Evolutionary conservation across 306 rosid genomes (phyloP).

Genomic region (Quercus mongolica): DNA sequence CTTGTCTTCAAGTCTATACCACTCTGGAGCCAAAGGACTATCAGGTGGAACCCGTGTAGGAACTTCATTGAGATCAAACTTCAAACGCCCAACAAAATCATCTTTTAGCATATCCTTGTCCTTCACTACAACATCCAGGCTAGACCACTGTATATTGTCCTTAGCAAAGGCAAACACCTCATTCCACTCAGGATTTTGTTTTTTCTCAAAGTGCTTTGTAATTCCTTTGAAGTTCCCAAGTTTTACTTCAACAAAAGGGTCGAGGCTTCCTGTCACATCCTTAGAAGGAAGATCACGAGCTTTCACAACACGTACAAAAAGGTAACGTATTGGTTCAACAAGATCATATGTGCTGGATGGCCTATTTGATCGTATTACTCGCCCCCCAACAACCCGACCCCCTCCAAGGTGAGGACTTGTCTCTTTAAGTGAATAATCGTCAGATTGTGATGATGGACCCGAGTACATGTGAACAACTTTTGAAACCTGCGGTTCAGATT

Average conservation of each 20-base stretch:
- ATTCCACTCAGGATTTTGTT: conserved; percentile 81
- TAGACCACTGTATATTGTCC: conserved; percentile 49
- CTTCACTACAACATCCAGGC: conserved; percentile 65
- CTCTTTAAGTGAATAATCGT: conserved; percentile 64
- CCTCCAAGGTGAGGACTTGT: conserved; percentile 92
- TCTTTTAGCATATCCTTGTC: conserved; percentile 68
- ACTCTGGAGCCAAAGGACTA: conserved; percentile 95
- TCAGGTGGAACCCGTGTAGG: conserved; percentile 78
- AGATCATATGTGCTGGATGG: conserved; percentile 77
- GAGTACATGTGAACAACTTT: conserved; percentile 37
- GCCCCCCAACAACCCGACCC: conserved; percentile 68
- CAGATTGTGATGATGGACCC: conserved; percentile 38
- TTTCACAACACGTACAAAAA: conserved; percentile 82
- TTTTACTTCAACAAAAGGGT: conserved; percentile 84
- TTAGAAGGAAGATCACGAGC: conserved; percentile 81
- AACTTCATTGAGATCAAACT: conserved; percentile 65
- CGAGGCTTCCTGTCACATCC: conserved; percentile 88
- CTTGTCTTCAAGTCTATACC: conserved; percentile 73
- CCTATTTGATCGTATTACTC: conserved; percentile 41
- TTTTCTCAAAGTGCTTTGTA: conserved; percentile 67
- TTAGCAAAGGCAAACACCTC: conserved; percentile 80
- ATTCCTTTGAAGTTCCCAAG: conserved; percentile 80
- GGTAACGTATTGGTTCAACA: conserved; percentile 77
- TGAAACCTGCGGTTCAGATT: conserved; percentile 41
- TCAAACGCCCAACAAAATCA: conserved; percentile 65